Evolutionary conservation across 257 asterid genomes (phyloP), one percentile per base, ranked within the genome.

Genomic region (Penstemon davidsonii): DNA sequence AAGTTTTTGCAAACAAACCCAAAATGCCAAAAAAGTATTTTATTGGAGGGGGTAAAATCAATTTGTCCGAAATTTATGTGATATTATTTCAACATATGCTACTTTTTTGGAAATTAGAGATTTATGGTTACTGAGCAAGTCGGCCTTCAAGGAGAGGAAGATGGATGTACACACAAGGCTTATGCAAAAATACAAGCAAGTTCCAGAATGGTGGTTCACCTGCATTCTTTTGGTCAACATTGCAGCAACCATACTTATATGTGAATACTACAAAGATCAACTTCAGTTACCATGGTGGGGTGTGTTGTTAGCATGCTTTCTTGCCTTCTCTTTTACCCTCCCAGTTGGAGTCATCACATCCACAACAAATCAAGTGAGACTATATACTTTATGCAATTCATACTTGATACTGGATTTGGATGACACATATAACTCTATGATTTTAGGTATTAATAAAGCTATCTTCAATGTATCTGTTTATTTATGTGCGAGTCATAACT

Each of bases 261-360:
- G 99, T 64, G 88, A 88, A 49, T 76, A 62, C 63, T 73, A 82
- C 81, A 84, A 80, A 3, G 82, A 81, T 55, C 95, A 90, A 79
- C 96, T 93, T 72, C 97, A 93, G 78, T 82, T 93, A 70, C 97
- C 96, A 5, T 93, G 99, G 99, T 93, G 99, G 99, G 99, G 95
- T 36, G 92, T 93, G 72, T 74, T 93, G 72, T 75, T 93, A 64
- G 97, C 99, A 1, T 93, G 97, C 43, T 80, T 68, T n/a, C 80
- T 93, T 60, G 92, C 97, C 76, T 84, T 90, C 82, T 52, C 78
- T 68, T 90, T 90, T 80, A 93, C 99, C 59, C 92, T 93, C 25
- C 99, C 99, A 5, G 79, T 88, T 57, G 97, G 99, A 54, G 84
- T 93, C 67, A 88, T 93, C 80, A 75, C 86, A 67, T 95, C 99